Percentiles rank a stretch among this genome's conserved stretches.
These are phyloP conservation scores for Fusarium nisikadoi DNA, from an alignment of 2,329 filamentous ascomycete species.

Conservation along the genomic window DNA sequence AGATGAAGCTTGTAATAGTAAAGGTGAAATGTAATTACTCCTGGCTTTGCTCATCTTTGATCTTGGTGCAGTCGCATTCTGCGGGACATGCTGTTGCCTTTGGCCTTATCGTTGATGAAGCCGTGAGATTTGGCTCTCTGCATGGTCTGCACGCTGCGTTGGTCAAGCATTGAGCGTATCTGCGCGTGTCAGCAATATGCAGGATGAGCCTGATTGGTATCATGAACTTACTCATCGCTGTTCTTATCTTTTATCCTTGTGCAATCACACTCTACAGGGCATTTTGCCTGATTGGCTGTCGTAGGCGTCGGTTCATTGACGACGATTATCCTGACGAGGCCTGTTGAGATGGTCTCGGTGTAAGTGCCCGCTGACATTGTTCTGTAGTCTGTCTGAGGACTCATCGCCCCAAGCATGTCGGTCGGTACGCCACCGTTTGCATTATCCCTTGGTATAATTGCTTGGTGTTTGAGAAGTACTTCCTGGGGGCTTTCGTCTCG, in stretches of 20 bases:
- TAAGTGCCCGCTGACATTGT: conserved; percentile 44
- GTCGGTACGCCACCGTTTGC: not conserved
- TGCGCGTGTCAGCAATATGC: conserved; percentile 13
- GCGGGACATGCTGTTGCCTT: conserved; percentile 5
- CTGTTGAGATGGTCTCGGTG: conserved; percentile 31
- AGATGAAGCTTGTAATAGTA: not conserved
- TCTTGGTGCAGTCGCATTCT: conserved; percentile 39
- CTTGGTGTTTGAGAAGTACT: not conserved
- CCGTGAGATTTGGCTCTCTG: conserved; percentile 26
- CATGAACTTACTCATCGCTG: conserved; percentile 34
- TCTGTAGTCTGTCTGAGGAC: conserved; percentile 33
- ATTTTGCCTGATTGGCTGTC: conserved; percentile 3
- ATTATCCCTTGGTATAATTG: not conserved
- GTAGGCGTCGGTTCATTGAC: conserved; percentile 27
- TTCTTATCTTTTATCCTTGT: conserved; percentile 41
- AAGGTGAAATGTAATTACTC: conserved; percentile 35
- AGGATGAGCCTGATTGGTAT: not conserved
- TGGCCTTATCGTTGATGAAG: conserved; percentile 2
- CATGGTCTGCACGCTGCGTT: conserved; percentile 42
- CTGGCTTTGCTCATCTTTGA: conserved; percentile 44
- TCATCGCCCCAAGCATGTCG: not conserved
- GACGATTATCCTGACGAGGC: conserved; percentile 34
- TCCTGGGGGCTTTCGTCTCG: not conserved
- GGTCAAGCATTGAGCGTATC: conserved; percentile 47
- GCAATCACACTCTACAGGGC: conserved; percentile 43